Base-by-base conservation (phyloP, 345 rosid species). In the Ceriops decandra region DNA sequence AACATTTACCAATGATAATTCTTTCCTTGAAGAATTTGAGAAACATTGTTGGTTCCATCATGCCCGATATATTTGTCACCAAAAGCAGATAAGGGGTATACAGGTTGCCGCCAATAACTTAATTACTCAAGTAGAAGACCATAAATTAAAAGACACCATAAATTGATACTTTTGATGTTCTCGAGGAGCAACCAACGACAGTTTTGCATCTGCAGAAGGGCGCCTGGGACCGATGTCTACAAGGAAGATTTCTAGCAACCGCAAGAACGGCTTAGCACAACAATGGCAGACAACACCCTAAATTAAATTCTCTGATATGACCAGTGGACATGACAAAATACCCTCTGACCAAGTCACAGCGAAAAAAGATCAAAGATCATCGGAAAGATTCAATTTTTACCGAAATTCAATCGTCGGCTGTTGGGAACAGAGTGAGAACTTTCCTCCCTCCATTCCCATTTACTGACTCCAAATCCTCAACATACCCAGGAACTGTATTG, bases 371-470 rank as follows among this genome's bases (percentile, higher is more conserved):
- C 38, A 33, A 60, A 26, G 62, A 68, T 46, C 71, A 66, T 79
- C 28, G 49, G 20, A 58, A 32, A 60, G 35, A 22, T 68, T 67
- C 68, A 60, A 69, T 46, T 26, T 73, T 80, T 78, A 64, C 82
- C 84, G 79, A 66, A 76, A 73, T 65, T 88, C 85, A 95, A 76
- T 95, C 92, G 59, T 88, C 93, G 71, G 95, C 90, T 5, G 93
- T 87, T 24, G 99, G 99, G 82, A 95, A 95, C 57, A 95, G 79
- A 77, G 99, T 90, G 69, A 95, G 90, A 78, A 90, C 97, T 60
- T 81, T 92, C 83, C 93, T 88, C 52, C 89, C 98, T 53, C 89
- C 97, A 72, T 80, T 86, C 9, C 80, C 91, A 59, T 76, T 87
- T 2, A 82, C 97, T 9, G 92, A 86, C 75, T 92, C 97, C 85